Percentiles rank a stretch among this genome's conserved stretches.
These are phyloP conservation scores for Pittosporum tobira DNA, from an alignment of 129 eudicot species.

Conservation along the genomic window DNA sequence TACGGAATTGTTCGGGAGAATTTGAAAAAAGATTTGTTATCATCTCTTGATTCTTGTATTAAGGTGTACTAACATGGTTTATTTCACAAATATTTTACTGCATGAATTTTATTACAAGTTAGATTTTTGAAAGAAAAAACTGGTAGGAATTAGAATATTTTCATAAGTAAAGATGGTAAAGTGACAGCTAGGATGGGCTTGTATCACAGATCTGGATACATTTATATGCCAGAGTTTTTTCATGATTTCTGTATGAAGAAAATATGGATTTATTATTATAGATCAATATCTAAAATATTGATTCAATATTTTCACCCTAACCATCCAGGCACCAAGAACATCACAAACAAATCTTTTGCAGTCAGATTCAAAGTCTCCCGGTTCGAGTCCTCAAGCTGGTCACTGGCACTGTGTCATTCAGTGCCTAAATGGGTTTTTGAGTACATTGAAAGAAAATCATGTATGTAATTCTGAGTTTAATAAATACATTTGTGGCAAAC, in stretches of 20 bases:
- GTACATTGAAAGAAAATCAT: slow-evolving; percentile 42
- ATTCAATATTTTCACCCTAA: no score
- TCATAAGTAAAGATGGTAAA: no score
- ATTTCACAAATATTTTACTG: no score
- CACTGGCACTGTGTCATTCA: slow-evolving; percentile 53
- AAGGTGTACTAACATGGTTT: slow-evolving; percentile 61
- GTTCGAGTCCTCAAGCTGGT: slow-evolving; percentile 26
- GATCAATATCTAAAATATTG: no score
- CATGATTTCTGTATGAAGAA: no score
- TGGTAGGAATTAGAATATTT: no score
- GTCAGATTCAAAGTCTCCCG: slow-evolving; percentile 5
- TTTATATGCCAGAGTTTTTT: no score
- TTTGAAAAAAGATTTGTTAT: slow-evolving; percentile 53
- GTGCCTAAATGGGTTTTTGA: slow-evolving; percentile 34
- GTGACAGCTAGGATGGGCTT: no score
- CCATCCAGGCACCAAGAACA: slow-evolving; percentile 35
- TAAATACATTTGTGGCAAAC: neutral
- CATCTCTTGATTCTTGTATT: slow-evolving; percentile 49
- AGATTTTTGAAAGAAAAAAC: no score
- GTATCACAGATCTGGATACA: no score
- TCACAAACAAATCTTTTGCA: slow-evolving; percentile 28
- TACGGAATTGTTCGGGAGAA: slow-evolving; percentile 64
- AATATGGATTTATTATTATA: no score
- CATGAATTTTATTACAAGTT: no score
- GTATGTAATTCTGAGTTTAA: slow-evolving; percentile 32